These are phyloP conservation scores for Pholiota molesta DNA, from an alignment of 768 basidiomycete species.

Conservation along the genomic window DNA sequence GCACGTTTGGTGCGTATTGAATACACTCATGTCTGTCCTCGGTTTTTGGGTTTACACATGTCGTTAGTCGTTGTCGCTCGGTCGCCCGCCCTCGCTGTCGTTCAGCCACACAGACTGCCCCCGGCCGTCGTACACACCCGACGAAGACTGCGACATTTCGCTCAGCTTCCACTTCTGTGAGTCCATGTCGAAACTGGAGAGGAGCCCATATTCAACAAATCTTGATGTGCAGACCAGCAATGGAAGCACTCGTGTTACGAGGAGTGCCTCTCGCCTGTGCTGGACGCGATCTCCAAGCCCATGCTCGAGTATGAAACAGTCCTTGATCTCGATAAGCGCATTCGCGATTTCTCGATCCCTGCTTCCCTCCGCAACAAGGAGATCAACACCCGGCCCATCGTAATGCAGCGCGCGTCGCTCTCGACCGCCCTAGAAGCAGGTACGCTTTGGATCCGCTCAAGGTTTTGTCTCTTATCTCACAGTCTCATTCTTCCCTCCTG, in stretches of 20 bases:
- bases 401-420: conserved; percentile 63
- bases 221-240: conserved; percentile 54
- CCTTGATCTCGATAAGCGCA: conserved; percentile 56
- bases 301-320: conserved; percentile 51
- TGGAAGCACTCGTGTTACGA: conserved; percentile 71
- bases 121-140: conserved; percentile 47
- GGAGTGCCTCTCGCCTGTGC: conserved; percentile 61
- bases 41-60: neutral
- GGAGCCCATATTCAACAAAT: conserved; percentile 2
- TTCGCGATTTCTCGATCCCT: conserved; percentile 66
- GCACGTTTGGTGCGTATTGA: conserved; percentile 50
- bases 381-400: conserved; percentile 43
- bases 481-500: no score
- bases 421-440: conserved; percentile 65
- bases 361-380: conserved; percentile 46
- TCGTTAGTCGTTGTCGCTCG: conserved; percentile 59
- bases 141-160: conserved; percentile 37
- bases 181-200: conserved; percentile 18
- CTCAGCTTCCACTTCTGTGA: conserved; percentile 46
- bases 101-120: conserved; percentile 63
- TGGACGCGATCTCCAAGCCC: conserved; percentile 60
- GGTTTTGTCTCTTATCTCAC: neutral
- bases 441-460: conserved; percentile 27
- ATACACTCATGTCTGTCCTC: neutral
- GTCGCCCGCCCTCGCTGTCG: conserved; percentile 68